Conservation (phyloP, 2,329 filamentous ascomycete species). For the Colletotrichum salicis region DNA sequence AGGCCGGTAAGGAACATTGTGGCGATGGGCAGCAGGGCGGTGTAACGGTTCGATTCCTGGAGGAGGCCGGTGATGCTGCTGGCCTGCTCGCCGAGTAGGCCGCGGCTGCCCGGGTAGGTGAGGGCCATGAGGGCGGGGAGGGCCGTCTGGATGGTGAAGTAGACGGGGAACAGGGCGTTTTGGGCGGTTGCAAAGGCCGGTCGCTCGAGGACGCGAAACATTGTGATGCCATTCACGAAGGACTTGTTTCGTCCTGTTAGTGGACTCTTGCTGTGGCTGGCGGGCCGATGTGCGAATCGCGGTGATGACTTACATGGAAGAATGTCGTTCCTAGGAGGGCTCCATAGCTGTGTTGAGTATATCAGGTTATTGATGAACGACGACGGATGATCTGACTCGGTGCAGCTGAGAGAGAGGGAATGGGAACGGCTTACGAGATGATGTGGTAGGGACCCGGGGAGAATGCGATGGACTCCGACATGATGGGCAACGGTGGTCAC, state of each 20-base stretch:
- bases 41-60: constrained; percentile 68
- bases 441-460: constrained; percentile 81
- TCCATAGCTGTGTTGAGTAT: constrained; percentile 72
- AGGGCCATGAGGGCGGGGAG: constrained; percentile 79
- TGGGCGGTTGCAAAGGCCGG: constrained; percentile 86
- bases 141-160: constrained; percentile 85
- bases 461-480: constrained; percentile 64
- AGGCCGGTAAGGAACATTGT: constrained; percentile 77
- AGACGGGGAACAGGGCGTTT: constrained; percentile 83
- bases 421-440: constrained; percentile 65
- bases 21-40: constrained; percentile 74
- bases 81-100: constrained; percentile 54
- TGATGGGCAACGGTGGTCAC: constrained; percentile 42
- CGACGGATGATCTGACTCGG: not conserved
- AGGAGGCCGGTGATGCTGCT: constrained; percentile 66
- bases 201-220: constrained; percentile 80
- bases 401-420: not conserved
- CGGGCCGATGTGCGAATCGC: too few species aligned
- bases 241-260: constrained; percentile 58
- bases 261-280: too few species aligned
- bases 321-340: constrained; percentile 87
- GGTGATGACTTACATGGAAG: constrained; percentile 73
- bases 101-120: constrained; percentile 77
- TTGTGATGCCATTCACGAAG: constrained; percentile 79
- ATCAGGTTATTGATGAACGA: constrained; percentile 22